A percentile compares a stretch with the other conserved stretches of the same genome.
These are phyloP conservation scores for Barbarea vulgaris DNA, from an alignment of 345 rosid species.

Conservation along the genomic window DNA sequence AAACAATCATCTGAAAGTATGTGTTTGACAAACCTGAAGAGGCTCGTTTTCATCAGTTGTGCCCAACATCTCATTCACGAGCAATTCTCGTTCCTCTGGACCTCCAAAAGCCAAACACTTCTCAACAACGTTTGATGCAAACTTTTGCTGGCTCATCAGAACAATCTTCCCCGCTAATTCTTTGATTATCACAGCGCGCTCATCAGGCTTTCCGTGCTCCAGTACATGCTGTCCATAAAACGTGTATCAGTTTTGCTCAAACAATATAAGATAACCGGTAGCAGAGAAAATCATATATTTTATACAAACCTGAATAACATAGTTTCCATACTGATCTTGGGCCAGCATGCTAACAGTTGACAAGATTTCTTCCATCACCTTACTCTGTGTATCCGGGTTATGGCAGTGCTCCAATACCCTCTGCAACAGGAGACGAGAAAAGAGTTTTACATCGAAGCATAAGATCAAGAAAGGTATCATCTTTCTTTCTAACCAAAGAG, in stretches of 20 bases:
- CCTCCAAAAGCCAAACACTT: constrained; percentile 86
- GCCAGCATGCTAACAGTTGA: constrained; percentile 85
- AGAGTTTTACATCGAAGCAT: neutral
- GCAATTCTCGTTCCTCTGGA: constrained; percentile 62
- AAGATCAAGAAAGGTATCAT: neutral
- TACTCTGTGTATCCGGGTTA: constrained; percentile 66
- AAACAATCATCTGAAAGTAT: neutral
- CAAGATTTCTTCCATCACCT: constrained; percentile 87
- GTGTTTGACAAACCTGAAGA: constrained; percentile 71
- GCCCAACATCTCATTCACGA: constrained; percentile 96
- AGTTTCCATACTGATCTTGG: constrained; percentile 96
- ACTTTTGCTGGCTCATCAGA: constrained; percentile 97
- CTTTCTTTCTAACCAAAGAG: neutral
- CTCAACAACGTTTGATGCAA: constrained; percentile 94
- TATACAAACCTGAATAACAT: constrained; percentile 90
- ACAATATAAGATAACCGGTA: neutral
- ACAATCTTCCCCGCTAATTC: constrained; percentile 83
- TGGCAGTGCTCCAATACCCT: constrained; percentile 91
- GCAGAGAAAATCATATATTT: neutral
- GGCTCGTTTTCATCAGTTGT: constrained; percentile 94
- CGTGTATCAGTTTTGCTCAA: neutral
- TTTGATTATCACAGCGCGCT: constrained; percentile 75
- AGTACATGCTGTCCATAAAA: constrained; percentile 71
- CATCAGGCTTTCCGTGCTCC: constrained; percentile 90
- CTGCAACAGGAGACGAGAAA: constrained; percentile 43